Evolutionary conservation across 495 filamentous ascomycete genomes (phyloP), one percentile per base, ranked within the genome.

Genomic region (Friedmanniomyces endolithicus): DNA sequence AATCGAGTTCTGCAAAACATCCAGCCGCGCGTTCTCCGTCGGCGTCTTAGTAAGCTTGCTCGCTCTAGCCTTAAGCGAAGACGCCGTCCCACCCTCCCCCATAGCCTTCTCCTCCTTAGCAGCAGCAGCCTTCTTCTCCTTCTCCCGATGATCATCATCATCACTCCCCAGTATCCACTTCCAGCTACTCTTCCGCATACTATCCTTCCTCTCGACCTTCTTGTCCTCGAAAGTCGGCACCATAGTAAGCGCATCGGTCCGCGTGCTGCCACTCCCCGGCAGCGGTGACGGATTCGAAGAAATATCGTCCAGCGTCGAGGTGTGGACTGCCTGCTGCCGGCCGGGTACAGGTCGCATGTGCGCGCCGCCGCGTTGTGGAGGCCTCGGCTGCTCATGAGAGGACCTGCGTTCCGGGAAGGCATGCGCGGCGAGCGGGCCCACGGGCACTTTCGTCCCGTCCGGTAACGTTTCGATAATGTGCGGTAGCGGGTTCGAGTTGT

Each of bases 1-100:
- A 63, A 88, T 87, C 0, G 90, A 90, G 53, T 78, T 83, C 63
- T 94, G 86, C 24, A 90, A 68, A 8, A 88, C 75, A 58, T 96
- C 90, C 46, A 94, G 71, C 2, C 90, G 81, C 22, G 89, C 80
- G 60, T 80, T 84, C 58, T 90, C 88, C 55, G 83, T 74, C 7
- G 48, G 43, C 20, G 75, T 72, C 67, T 85, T 90, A 29, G 70
- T 71, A 52, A 76, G 74, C 65, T 74, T 78, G 31, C 66, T 68
- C 52, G 16, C 29, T 43, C 62, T 77, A 74, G 34, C 40, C 20
- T 55, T 65, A 19, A 41, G 37, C 61, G 48, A 23, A 6, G 44
- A 23, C 9, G 44, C 23, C 24, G 49, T 45, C 31, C 53, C 53
- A 61, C 17, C 57, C 53, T 14, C 33, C 23, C 81, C 78, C 47